Base-by-base conservation (phyloP, 352 stramenopile species). In the Plasmopara halstedii region DNA sequence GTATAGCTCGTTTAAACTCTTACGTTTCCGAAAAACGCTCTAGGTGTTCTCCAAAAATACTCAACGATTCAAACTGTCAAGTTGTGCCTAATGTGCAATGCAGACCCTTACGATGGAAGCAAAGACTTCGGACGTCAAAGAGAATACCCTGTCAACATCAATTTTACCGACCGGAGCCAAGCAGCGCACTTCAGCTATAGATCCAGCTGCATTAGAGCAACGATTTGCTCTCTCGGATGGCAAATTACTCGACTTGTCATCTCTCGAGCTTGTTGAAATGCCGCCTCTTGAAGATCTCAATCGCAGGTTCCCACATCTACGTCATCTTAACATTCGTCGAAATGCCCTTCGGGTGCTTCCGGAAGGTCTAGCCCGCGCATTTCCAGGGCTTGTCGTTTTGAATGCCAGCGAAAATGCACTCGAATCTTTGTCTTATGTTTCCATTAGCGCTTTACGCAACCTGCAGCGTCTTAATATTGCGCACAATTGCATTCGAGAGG, bases 381-480 rank as follows among this genome's bases (percentile, higher is more conserved):
- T 83, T 20, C 58, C 68, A 11, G 61, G 75, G 11, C 59, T 85
- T 13, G 36, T 50, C n/a, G 26, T 50, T 8, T 44, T 85, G 2
- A 76, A 83, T 29, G 57, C 53, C 4, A 39, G 58, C 3, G 56
- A 69, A 9, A 85, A 85, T 29, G 33, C 7, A 6, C 47, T 83
- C 18, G 46, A 62, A 8, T 36, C 44, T 8, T 51, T 85, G 1
- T 58, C 70, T 2, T 47, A 60, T 20, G n/a, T 49, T 15, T 66
- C 74, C 19, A 61, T 69, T 21, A 38, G 44, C 1, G 44, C 40
- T 8, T 26, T 85, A 9, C 40, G 44, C 2, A 40, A 51, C 27
- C 60, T 85, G 0, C 56, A 85, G 46, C 67, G 62, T 13, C 70
- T 85, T 18, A 67, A 62, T 11, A 33, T 83, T 11, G 51, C 55